These are phyloP conservation scores for Trichoderma atrobrunneum DNA, from an alignment of 2,329 filamentous ascomycete genomes.

Conservation along the genomic window DNA sequence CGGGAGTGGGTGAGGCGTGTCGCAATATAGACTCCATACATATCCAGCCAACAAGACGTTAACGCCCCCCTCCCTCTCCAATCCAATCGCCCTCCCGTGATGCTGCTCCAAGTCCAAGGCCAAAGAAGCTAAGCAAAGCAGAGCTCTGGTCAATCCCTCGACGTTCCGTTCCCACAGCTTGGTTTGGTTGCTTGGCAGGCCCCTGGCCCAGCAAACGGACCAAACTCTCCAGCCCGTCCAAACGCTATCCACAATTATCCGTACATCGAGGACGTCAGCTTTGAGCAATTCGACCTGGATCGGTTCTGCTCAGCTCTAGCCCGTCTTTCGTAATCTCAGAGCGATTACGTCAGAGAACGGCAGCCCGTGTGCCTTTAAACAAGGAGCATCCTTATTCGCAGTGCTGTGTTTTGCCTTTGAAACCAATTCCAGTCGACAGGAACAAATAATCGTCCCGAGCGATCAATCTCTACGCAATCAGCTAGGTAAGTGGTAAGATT, in stretches of 20 bases:
- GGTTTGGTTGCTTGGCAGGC: neutral
- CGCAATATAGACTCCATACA: neutral
- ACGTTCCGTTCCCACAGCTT: neutral
- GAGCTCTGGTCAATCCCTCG: neutral
- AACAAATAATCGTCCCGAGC: neutral
- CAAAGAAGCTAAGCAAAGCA: neutral
- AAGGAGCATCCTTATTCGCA: neutral
- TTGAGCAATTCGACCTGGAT: neutral
- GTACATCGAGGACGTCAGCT: slow-evolving; percentile 17
- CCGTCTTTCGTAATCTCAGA: neutral
- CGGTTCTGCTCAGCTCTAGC: slow-evolving; percentile 8
- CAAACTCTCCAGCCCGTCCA: slow-evolving; percentile 10
- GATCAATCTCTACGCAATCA: neutral
- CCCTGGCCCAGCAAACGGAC: slow-evolving; percentile 4
- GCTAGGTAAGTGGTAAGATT: neutral
- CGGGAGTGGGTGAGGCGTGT: slow-evolving; percentile 6
- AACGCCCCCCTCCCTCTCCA: neutral
- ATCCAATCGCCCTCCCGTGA: neutral
- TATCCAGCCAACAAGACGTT: neutral
- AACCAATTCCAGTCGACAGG: neutral
- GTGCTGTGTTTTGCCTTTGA: neutral
- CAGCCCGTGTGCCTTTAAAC: neutral
- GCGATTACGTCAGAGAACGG: slow-evolving; percentile 13
- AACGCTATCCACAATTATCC: slow-evolving; percentile 5
- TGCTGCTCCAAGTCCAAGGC: neutral